Conservation (phyloP, 257 asterid genomes). For the Craterostigma plantagineum region DNA sequence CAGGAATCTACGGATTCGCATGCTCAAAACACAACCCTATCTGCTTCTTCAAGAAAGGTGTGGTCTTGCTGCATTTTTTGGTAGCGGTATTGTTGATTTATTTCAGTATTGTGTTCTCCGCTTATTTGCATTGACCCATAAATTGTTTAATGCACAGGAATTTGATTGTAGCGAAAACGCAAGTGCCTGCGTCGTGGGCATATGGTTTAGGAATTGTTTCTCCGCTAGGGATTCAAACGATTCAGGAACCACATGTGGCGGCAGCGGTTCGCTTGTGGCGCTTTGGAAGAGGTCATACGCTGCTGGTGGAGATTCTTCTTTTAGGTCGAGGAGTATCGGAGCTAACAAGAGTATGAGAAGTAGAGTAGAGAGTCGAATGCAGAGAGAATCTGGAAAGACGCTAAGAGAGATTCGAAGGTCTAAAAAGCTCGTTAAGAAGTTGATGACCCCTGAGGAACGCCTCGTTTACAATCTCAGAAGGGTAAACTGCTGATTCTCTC, state of each 20-base stretch:
- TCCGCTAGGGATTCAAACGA: no score
- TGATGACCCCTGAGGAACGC: conserved; percentile 91
- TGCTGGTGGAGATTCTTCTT: conserved; percentile 3
- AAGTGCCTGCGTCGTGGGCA: no score
- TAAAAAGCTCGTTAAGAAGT: conserved; percentile 36
- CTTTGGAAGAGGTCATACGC: no score
- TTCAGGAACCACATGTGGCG: no score
- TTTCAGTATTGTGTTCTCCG: background rate
- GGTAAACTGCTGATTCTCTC: conserved; percentile 39
- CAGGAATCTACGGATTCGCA: conserved; percentile 12
- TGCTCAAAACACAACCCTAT: conserved; percentile 14
- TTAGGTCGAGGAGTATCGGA: conserved; percentile 16
- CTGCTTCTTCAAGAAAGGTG: conserved; percentile 23
- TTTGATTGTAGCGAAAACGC: no score
- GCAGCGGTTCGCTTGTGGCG: no score
- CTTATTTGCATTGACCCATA: conserved; percentile 1
- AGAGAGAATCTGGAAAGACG: conserved; percentile 68
- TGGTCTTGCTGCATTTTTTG: background rate
- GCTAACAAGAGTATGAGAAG: conserved; percentile 67
- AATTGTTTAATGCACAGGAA: no score
- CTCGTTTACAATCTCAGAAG: conserved; percentile 67
- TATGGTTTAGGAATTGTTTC: no score
- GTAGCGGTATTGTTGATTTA: background rate
- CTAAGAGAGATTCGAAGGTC: conserved; percentile 82
- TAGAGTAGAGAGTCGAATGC: conserved; percentile 77